Evolutionary conservation across 2,329 filamentous ascomycete species (phyloP), one percentile per base, ranked within the genome.

Genomic region (Colletotrichum cuscutae): DNA sequence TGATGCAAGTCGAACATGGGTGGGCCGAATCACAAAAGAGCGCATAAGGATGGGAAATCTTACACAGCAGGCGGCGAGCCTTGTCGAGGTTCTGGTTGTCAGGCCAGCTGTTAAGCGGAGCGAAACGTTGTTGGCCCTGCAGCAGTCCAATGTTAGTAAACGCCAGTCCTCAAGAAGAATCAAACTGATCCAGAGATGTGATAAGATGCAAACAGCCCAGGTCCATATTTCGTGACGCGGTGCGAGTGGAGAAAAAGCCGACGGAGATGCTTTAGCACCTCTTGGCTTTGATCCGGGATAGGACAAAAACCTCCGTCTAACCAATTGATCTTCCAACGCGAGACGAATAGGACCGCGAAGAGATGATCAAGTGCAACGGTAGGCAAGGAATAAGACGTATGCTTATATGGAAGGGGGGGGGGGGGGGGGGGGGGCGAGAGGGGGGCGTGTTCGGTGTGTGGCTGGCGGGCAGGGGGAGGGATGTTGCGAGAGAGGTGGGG

Each of bases 51-150:
- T 13, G 19, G 9, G 5, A n/a, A n/a, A 15, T 58, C 72, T 68
- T 72, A 74, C 73, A 75, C 54, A 95, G 85, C 68, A 95, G 89
- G 75, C 93, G 92, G 69, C 93, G 93, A 37, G 93, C 93, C 89
- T 95, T 95, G 88, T 95, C 93, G 66, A 95, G 88, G 77, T 87
- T 91, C 79, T 90, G 91, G 76, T 95, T 95, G 84, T 95, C 93
- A 54, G 93, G 93, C 93, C 93, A 95, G 86, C 90, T 91, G 88
- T 95, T 95, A 80, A 95, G 90, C 6, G 93, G 93, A 65, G 93
- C 93, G 78, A 95, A 95, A 53, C 93, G 90, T 84, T 95, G 93
- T 84, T 95, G 93, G 70, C 92, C 93, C 78, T 81, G 53, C 57
- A 71, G 19, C 8, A n/a, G 22, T 52, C 56, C 58, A 71, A 62